Conservation (phyloP, 352 stramenopile species). For the Discostella stelligera region DNA sequence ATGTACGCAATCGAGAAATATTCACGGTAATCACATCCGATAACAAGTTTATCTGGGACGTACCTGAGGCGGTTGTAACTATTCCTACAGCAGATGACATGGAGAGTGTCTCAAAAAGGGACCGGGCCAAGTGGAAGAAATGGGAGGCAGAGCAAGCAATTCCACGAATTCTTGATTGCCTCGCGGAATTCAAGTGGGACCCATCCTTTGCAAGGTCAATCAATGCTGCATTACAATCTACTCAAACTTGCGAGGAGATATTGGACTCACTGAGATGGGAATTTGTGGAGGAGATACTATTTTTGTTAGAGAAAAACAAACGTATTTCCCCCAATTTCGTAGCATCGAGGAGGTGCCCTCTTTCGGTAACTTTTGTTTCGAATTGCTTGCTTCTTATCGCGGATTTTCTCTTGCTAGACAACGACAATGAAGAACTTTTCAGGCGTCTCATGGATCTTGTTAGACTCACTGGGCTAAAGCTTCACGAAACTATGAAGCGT, state of each 20-base stretch:
- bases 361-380: conserved; percentile 23
- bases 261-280: conserved; percentile 28
- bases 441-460: conserved; percentile 10
- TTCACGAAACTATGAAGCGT: conserved; percentile 9
- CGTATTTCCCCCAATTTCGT: conserved; percentile 20
- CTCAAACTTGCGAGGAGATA: neutral
- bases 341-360: conserved; percentile 20
- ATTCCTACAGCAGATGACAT: conserved; percentile 33
- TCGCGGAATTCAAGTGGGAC: conserved; percentile 24
- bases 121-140: conserved; percentile 28
- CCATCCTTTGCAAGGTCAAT: conserved; percentile 7
- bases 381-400: conserved; percentile 23
- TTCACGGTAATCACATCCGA: conserved; percentile 30
- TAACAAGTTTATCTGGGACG: conserved; percentile 26
- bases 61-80: conserved; percentile 32
- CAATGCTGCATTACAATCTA: neutral
- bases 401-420: conserved; percentile 16
- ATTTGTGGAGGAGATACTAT: conserved; percentile 31
- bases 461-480: conserved; percentile 3
- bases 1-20: conserved; percentile 19
- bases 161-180: neutral
- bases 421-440: conserved; percentile 7
- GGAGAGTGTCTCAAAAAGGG: conserved; percentile 3
- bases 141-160: conserved; percentile 13
- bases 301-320: conserved; percentile 21